A percentile compares a stretch with the other conserved stretches of the same genome.
Conservation (phyloP, 306 rosid species). For the Acacia melanoxylon region DNA sequence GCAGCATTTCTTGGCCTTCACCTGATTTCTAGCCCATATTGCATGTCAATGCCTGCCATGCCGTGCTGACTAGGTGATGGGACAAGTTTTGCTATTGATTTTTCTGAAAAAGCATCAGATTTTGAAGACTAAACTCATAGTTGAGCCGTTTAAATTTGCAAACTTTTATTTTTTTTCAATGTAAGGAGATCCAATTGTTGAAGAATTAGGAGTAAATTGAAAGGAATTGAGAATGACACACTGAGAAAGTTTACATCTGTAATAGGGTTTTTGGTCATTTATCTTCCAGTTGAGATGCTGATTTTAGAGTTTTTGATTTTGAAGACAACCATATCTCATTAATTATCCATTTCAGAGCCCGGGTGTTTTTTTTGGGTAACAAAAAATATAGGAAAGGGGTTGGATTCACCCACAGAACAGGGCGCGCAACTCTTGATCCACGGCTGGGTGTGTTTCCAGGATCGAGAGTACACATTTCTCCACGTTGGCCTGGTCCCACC, state of each 20-base stretch:
- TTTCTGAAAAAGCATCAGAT: background rate
- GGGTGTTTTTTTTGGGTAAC: no score
- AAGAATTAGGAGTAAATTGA: background rate
- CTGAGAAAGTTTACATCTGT: background rate
- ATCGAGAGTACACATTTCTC: no score
- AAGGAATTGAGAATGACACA: background rate
- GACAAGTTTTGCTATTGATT: background rate
- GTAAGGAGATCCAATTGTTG: background rate
- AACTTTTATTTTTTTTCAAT: background rate
- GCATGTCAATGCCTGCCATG: background rate
- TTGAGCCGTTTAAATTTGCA: background rate
- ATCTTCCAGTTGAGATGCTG: background rate
- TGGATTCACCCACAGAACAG: no score
- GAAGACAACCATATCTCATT: background rate
- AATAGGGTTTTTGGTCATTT: background rate
- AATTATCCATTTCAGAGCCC: background rate
- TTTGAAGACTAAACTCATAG: background rate
- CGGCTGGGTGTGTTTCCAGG: no score
- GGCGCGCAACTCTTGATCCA: no score
- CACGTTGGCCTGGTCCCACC: no score
- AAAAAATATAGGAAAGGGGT: no score
- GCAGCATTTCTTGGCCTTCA: background rate
- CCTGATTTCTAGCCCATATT: background rate
- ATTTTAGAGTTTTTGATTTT: background rate
- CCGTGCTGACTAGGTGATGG: background rate